A percentile compares a stretch with the other conserved stretches of the same genome.
phyloP scores from a whole-genome alignment of 345 rosid genomes.

The Eutrema yunnanense region DNA sequence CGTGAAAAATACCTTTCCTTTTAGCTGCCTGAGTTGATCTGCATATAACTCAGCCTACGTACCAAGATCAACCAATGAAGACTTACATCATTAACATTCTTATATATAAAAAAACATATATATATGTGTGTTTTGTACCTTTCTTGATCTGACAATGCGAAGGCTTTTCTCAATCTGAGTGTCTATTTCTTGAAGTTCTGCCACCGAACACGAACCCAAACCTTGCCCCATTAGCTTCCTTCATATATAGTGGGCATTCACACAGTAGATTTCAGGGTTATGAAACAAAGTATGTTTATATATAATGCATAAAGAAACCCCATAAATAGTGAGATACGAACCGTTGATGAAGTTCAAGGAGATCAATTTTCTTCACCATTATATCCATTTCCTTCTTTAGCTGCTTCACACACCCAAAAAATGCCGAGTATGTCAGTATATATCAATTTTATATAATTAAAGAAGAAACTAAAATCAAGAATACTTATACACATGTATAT shows the following conservation, averaged over 20 bases:
- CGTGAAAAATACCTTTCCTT: conserved; percentile 36
- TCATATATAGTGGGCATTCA: neutral
- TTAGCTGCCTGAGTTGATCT: conserved; percentile 38
- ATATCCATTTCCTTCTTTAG: conserved; percentile 38
- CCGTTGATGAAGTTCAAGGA: conserved; percentile 46
- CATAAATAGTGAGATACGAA: conserved; percentile 6
- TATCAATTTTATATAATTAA: neutral
- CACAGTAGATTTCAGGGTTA: neutral
- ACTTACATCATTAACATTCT: neutral
- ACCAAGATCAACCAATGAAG: conserved; percentile 6
- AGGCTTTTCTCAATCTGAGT: conserved; percentile 52
- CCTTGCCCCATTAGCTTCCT: conserved; percentile 62
- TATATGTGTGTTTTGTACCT: conserved; percentile 33
- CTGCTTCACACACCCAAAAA: conserved; percentile 29
- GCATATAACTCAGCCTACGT: conserved; percentile 41
- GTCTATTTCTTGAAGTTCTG: conserved; percentile 44
- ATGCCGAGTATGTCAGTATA: neutral
- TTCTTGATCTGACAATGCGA: conserved; percentile 49
- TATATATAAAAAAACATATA: neutral
- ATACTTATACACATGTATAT: neutral
- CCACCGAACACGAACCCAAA: conserved; percentile 39
- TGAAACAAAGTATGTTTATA: neutral
- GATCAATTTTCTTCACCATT: conserved; percentile 49
- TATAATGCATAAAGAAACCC: neutral
- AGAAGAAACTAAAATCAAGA: neutral